A percentile compares a stretch with the other conserved stretches of the same genome.
Conservation (phyloP, 495 filamentous ascomycete species). For the Astrothelium macrocarpum region DNA sequence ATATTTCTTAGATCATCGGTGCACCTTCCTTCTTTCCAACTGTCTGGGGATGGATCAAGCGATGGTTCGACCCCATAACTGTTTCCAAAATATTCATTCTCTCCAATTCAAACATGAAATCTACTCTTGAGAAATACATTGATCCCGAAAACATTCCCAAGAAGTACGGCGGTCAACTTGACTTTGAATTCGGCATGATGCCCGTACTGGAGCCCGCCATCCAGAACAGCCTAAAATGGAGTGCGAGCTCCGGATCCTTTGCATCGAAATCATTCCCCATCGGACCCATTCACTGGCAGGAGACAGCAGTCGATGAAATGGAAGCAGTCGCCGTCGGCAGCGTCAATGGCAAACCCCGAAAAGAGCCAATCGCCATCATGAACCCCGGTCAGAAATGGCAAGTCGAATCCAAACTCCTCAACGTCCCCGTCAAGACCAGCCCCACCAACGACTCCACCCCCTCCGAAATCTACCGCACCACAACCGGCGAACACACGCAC, state of each 20-base stretch:
- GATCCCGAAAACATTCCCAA: conserved; percentile 71
- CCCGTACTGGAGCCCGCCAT: conserved; percentile 56
- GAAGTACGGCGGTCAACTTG: conserved; percentile 72
- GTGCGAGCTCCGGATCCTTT: conserved; percentile 8
- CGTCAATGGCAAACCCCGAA: conserved; percentile 24
- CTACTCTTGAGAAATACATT: conserved; percentile 69
- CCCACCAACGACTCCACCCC: background rate
- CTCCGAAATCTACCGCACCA: conserved; percentile 3
- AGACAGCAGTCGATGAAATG: conserved; percentile 24
- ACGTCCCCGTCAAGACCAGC: background rate
- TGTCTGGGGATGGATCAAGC: conserved; percentile 91
- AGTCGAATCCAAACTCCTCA: conserved; percentile 1
- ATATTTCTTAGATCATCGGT: conserved; percentile 58
- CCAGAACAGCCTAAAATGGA: conserved; percentile 28
- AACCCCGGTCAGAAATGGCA: conserved; percentile 7
- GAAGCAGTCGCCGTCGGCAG: conserved; percentile 29
- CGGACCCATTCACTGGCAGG: conserved; percentile 32
- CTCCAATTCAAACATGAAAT: conserved; percentile 53
- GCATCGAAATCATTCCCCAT: conserved; percentile 25
- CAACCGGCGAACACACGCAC: conserved; percentile 20
- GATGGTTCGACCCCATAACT: conserved; percentile 90
- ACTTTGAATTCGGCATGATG: conserved; percentile 66
- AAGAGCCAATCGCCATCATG: conserved; percentile 22
- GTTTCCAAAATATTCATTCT: conserved; percentile 91
- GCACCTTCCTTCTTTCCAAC: conserved; percentile 87